These are phyloP conservation scores for Rhinocladiella mackenziei DNA, from an alignment of 2,329 filamentous ascomycete species.

Conservation along the genomic window DNA sequence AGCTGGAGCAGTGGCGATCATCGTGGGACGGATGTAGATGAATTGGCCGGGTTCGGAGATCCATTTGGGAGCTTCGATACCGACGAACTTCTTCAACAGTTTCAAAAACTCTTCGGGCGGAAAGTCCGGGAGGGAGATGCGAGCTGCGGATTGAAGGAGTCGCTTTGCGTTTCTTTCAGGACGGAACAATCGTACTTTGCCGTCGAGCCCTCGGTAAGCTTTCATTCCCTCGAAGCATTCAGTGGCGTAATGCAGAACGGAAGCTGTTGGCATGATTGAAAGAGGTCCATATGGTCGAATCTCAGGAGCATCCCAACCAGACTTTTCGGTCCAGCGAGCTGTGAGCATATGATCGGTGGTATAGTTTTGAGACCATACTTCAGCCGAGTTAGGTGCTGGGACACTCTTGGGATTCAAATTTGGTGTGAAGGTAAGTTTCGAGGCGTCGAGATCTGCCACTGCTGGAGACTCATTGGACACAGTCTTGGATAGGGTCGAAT, in stretches of 20 bases:
- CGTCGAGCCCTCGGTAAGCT: slow-evolving; percentile 64
- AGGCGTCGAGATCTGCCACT: slow-evolving; percentile 38
- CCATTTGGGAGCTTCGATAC: slow-evolving; percentile 31
- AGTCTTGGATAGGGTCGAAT: slow-evolving; percentile 21
- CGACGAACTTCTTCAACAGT: slow-evolving; percentile 62
- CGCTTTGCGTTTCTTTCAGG: slow-evolving; percentile 67
- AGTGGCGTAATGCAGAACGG: slow-evolving; percentile 80
- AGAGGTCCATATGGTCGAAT: slow-evolving; percentile 75
- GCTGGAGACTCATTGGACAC: slow-evolving; percentile 14
- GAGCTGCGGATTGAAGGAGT: slow-evolving; percentile 51
- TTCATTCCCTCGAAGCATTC: slow-evolving; percentile 89
- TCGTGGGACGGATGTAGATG: slow-evolving; percentile 79
- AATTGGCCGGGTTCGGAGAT: slow-evolving; percentile 52
- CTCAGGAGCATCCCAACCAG: slow-evolving; percentile 70
- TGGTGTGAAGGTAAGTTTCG: slow-evolving; percentile 38
- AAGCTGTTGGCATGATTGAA: slow-evolving; percentile 73
- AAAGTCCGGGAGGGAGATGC: slow-evolving; percentile 73
- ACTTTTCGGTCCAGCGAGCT: slow-evolving; percentile 59
- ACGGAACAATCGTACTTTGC: slow-evolving; percentile 72
- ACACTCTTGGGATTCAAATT: slow-evolving; percentile 37
- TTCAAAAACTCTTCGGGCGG: slow-evolving; percentile 67
- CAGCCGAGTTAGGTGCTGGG: slow-evolving; percentile 38
- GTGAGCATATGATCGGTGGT: slow-evolving; percentile 88
- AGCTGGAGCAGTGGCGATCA: slow-evolving; percentile 77
- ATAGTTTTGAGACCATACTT: slow-evolving; percentile 39